phyloP scores from a whole-genome alignment of 768 basidiomycete species.

The Chiua virens region DNA sequence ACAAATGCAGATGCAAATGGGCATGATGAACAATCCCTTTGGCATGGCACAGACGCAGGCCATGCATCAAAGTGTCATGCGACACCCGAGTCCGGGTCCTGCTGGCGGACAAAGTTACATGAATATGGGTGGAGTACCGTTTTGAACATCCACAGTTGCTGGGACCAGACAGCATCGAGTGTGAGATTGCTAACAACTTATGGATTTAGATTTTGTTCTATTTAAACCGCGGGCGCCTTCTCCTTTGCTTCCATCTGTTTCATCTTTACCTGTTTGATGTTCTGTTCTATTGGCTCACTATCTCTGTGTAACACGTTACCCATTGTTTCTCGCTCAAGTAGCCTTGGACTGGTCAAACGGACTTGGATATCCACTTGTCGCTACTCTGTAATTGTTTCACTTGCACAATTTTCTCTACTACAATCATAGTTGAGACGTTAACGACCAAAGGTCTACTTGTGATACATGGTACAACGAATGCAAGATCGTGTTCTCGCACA shows the following conservation, averaged over 20 bases:
- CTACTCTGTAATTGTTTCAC: constrained; percentile 48
- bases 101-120: constrained; percentile 46
- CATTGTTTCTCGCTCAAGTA: constrained; percentile 29
- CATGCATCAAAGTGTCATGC: constrained; percentile 87
- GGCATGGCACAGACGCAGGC: constrained; percentile 60
- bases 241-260: constrained; percentile 17
- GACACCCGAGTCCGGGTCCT: constrained; percentile 72
- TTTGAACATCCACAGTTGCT: constrained; percentile 22
- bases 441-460: constrained; percentile 4
- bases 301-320: constrained; percentile 30
- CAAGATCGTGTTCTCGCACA: not conserved
- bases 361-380: constrained; percentile 53
- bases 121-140: constrained; percentile 38
- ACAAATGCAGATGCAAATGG: constrained; percentile 52
- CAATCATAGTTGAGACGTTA: constrained; percentile 7
- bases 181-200: constrained; percentile 13
- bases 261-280: constrained; percentile 19
- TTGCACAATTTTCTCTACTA: constrained; percentile 10
- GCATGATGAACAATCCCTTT: constrained; percentile 48
- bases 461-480: not conserved
- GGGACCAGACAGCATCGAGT: not conserved
- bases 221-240: constrained; percentile 6
- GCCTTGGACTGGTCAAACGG: constrained; percentile 49
- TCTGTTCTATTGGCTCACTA: constrained; percentile 3
- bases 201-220: constrained; percentile 29